These are phyloP conservation scores for Pseudopithomyces maydicus DNA, from an alignment of 2,329 filamentous ascomycete species.

Conservation along the genomic window DNA sequence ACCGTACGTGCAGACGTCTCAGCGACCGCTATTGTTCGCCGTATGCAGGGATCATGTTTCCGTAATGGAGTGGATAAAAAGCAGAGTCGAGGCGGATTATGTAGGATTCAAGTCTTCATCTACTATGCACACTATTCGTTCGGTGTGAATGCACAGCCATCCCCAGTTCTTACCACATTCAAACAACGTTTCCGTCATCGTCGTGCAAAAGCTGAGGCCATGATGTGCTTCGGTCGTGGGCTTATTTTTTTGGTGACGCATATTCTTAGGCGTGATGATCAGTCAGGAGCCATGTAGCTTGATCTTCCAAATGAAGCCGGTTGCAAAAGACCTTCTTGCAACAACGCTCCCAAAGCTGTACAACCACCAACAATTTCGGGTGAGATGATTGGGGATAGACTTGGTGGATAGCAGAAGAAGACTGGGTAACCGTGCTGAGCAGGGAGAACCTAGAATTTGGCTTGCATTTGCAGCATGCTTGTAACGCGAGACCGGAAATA, in stretches of 20 bases:
- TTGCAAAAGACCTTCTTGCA: background rate
- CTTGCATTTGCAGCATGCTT: background rate
- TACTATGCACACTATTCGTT: too few relatives aligned
- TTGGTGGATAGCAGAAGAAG: background rate
- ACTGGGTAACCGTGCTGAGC: background rate
- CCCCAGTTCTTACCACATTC: too few relatives aligned
- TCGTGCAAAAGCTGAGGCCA: too few relatives aligned
- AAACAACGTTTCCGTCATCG: too few relatives aligned
- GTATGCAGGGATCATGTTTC: background rate
- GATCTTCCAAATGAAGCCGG: too few relatives aligned
- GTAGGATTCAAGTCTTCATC: too few relatives aligned
- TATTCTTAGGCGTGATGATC: too few relatives aligned
- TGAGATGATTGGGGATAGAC: background rate
- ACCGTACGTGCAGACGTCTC: background rate
- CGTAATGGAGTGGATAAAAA: background rate
- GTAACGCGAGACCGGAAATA: background rate
- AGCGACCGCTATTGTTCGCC: background rate
- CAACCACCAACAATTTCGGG: background rate
- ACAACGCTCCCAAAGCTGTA: background rate
- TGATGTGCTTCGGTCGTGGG: too few relatives aligned
- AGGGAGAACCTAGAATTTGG: background rate
- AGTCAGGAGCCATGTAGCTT: too few relatives aligned
- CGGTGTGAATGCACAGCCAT: too few relatives aligned
- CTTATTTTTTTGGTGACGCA: too few relatives aligned
- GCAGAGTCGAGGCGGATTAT: background rate